phyloP scores from a whole-genome alignment of 805 yeast species.

The Teunomyces atbi region DNA sequence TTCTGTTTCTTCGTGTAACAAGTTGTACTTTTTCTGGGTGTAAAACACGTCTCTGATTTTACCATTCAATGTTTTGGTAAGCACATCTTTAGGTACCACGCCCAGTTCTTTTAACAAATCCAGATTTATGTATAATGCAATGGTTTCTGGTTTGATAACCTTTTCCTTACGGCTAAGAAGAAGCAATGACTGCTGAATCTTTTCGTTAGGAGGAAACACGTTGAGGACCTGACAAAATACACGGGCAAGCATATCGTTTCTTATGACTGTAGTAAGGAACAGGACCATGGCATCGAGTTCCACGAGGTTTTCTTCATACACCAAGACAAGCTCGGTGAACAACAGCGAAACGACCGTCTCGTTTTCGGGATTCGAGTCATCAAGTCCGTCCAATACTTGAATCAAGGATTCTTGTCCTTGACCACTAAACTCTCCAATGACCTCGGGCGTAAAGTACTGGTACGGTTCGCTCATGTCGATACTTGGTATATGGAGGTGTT shows the following conservation, averaged over 20 bases:
- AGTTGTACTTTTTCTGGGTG: conserved; percentile 58
- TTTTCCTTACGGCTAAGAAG: conserved; percentile 21
- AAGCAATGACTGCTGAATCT: conserved; percentile 20
- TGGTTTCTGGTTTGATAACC: conserved; percentile 29
- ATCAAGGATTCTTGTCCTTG: conserved; percentile 32
- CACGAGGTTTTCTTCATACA: conserved; percentile 20
- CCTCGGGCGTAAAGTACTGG: conserved; percentile 29
- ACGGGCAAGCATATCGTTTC: conserved; percentile 30
- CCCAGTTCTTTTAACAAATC: conserved; percentile 26
- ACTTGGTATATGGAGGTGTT: not conserved
- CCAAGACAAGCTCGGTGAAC: conserved; percentile 34
- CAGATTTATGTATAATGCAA: conserved; percentile 28
- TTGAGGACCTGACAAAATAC: conserved; percentile 38
- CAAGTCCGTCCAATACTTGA: conserved; percentile 27
- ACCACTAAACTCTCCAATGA: conserved; percentile 30
- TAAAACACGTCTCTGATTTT: conserved; percentile 41
- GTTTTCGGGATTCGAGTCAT: conserved; percentile 14
- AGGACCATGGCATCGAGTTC: conserved; percentile 15
- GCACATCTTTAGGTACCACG: conserved; percentile 29
- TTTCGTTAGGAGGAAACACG: conserved; percentile 31
- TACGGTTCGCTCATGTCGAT: conserved; percentile 11
- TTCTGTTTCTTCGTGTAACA: conserved; percentile 71
- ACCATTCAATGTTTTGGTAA: conserved; percentile 38
- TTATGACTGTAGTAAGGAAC: conserved; percentile 28
- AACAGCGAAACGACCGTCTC: conserved; percentile 22